These are phyloP conservation scores for Kodamaea hsintzibuensis DNA, from an alignment of 805 yeast species.

Conservation along the genomic window DNA sequence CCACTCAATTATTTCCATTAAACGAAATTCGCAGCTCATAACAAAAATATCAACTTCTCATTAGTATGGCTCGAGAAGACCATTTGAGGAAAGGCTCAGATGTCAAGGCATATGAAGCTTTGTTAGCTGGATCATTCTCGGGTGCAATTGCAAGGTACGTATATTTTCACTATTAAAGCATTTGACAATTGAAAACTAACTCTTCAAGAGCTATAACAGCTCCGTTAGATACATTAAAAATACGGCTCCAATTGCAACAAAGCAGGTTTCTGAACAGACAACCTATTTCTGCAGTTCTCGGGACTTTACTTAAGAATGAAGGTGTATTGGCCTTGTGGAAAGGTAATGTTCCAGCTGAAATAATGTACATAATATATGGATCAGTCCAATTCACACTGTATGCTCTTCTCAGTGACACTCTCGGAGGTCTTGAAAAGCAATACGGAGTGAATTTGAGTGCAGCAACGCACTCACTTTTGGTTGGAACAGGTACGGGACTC, in stretches of 20 bases:
- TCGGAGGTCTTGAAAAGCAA: slow-evolving; percentile 32
- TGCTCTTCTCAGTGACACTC: slow-evolving; percentile 49
- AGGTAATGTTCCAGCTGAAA: slow-evolving; percentile 91
- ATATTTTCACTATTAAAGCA: background rate
- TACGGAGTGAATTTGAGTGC: slow-evolving; percentile 27
- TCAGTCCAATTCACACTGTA: slow-evolving; percentile 80
- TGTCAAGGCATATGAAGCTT: slow-evolving; percentile 52
- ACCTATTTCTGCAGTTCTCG: slow-evolving; percentile 28
- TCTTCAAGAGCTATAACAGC: slow-evolving; percentile 57
- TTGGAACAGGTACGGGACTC: slow-evolving; percentile 80
- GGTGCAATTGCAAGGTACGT: slow-evolving; percentile 55
- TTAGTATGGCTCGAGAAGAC: slow-evolving; percentile 31
- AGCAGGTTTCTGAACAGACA: slow-evolving; percentile 15
- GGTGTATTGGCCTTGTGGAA: slow-evolving; percentile 87
- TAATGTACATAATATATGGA: slow-evolving; percentile 83
- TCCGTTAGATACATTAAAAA: slow-evolving; percentile 78
- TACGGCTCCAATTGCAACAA: slow-evolving; percentile 65
- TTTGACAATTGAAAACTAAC: slow-evolving; percentile 19
- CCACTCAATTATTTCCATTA: too few species aligned
- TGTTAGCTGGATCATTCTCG: slow-evolving; percentile 69
- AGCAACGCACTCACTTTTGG: slow-evolving; percentile 47
- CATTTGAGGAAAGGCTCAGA: slow-evolving; percentile 53
- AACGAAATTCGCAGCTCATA: background rate
- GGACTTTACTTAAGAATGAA: slow-evolving; percentile 55
- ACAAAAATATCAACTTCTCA: background rate